These are phyloP conservation scores for Murraya koenigii DNA, from an alignment of 345 rosid genomes.

Conservation along the genomic window DNA sequence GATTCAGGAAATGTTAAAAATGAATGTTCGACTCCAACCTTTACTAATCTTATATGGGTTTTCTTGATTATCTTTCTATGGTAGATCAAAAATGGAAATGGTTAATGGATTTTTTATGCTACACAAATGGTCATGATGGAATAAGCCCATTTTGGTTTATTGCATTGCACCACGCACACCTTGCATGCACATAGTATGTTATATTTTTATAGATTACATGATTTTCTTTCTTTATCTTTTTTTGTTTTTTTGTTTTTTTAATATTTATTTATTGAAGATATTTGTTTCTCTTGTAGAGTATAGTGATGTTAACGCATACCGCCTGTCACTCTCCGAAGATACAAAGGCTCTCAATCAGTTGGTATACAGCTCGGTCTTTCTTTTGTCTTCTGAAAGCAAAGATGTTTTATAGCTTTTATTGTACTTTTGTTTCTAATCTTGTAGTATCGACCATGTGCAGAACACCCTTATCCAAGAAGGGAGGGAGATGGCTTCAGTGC, in stretches of 20 bases:
- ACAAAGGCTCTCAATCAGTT: constrained; percentile 97
- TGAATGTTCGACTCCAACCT: background rate
- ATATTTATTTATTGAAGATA: background rate
- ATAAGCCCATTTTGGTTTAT: background rate
- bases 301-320: constrained; percentile 86
- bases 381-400: constrained; percentile 1
- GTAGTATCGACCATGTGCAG: constrained; percentile 42
- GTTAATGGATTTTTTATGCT: background rate
- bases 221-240: background rate
- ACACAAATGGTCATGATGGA: background rate
- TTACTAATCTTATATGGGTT: background rate
- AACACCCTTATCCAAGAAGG: constrained; percentile 91
- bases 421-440: background rate
- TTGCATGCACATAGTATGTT: background rate
- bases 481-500: constrained; percentile 94
- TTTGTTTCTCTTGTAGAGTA: constrained; percentile 54
- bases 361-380: constrained; percentile 40
- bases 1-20: background rate
- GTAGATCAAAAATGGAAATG: too few species aligned
- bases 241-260: too few species aligned
- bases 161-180: background rate
- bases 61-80: too few species aligned
- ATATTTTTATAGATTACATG: background rate
- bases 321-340: constrained; percentile 93
- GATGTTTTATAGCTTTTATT: background rate